A percentile compares a stretch with the other conserved stretches of the same genome.
Evolutionary conservation across 1,284 basidiomycete species (phyloP).

Genomic region (Trichosporon sp.): DNA sequence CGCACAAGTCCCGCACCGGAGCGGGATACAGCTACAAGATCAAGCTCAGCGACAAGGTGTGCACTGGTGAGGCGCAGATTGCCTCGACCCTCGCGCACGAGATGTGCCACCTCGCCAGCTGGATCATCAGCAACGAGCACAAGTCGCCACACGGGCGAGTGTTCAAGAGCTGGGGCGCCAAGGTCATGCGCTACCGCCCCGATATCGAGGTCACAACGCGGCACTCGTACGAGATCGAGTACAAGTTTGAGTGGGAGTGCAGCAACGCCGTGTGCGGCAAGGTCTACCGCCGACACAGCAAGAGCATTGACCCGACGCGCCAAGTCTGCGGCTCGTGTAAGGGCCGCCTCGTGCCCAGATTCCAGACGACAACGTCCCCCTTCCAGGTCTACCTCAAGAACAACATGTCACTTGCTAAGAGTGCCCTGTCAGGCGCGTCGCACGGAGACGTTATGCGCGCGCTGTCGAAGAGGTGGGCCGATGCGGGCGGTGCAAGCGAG

Average conservation of each 20-base stretch:
- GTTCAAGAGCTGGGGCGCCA: slow-evolving; percentile 54
- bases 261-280: slow-evolving; percentile 41
- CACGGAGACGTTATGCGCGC: slow-evolving; percentile 54
- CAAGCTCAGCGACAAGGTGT: slow-evolving; percentile 45
- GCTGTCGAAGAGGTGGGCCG: slow-evolving; percentile 47
- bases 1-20: slow-evolving; percentile 32
- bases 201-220: slow-evolving; percentile 55
- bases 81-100: slow-evolving; percentile 54
- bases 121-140: slow-evolving; percentile 50
- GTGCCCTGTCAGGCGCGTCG: slow-evolving; percentile 41
- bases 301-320: slow-evolving; percentile 48
- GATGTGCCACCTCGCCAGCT: slow-evolving; percentile 56
- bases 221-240: slow-evolving; percentile 53
- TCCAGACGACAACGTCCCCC: slow-evolving; percentile 39
- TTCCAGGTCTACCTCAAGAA: slow-evolving; percentile 53
- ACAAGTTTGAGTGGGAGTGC: slow-evolving; percentile 55
- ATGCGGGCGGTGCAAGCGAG: slow-evolving; percentile 31
- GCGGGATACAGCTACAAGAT: slow-evolving; percentile 32
- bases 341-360: slow-evolving; percentile 44
- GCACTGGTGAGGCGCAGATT: slow-evolving; percentile 48
- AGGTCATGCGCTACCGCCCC: slow-evolving; percentile 48
- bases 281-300: slow-evolving; percentile 50
- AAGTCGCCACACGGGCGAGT: slow-evolving; percentile 53
- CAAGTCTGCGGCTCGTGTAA: slow-evolving; percentile 49
- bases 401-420: slow-evolving; percentile 50